Evolutionary conservation across 2,329 filamentous ascomycete genomes (phyloP), one percentile per base, ranked within the genome.

Genomic region (Orbilia javanica): DNA sequence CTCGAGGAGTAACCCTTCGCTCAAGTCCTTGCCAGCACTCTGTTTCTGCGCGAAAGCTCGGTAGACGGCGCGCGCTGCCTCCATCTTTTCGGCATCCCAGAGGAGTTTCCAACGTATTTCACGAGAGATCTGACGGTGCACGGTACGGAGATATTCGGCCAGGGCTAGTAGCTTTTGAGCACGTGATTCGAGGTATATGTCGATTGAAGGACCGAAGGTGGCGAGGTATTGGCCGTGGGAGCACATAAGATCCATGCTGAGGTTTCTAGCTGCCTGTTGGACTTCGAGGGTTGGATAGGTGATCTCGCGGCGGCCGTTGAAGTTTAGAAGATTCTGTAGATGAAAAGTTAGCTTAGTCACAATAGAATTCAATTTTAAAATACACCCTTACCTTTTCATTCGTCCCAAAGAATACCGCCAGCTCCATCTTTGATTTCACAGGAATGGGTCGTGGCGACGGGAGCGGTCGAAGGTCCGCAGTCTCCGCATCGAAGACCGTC

Each of bases 381-480:
- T 25, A 27, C n/a, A 27, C 52, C 66, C 46, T 65, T 78, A 82
- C 81, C 60, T 93, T 90, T 79, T 91, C 88, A 82, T 92, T 90
- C 57, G 89, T 90, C 1, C 94, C 94, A 83, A 93, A 98, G 84
- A 97, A 98, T 0, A 98, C 92, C 1, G 94, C 94, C 85, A 99
- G 94, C 82, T 97, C 93, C 46, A 99, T 88, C 84, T 96, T 97
- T 84, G 90, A 93, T 84, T 93, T 96, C 5, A 93, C 92, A 0
- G 92, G 94, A 15, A 97, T 89, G 80, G 80, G 81, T 10, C 85
- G 85, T 5, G 57, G 67, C 22, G 74, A 78, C 29, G 74, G 74
- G 15, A 67, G 66, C 13, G 74, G 74, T 25, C 74, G 53, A 39
- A 78, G 67, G 20, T 78, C 74, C 10, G 63, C 74, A 13, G 80